Evolutionary conservation across 306 rosid genomes (phyloP).

Genomic region (Casuarina cunninghamiana): DNA sequence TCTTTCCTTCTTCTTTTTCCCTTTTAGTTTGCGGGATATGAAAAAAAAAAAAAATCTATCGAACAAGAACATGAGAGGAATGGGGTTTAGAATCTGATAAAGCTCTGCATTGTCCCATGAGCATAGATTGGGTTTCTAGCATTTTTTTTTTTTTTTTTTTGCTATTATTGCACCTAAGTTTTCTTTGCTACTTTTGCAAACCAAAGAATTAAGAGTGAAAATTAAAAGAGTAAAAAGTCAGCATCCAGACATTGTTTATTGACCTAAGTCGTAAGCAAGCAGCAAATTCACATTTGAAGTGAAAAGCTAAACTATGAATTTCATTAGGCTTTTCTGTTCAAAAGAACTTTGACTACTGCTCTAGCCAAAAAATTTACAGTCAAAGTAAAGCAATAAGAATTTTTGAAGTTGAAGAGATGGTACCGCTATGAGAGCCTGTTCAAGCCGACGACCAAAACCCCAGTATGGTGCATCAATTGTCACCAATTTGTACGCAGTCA

Average conservation of each 20-base stretch:
- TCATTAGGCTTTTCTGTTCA: not conserved
- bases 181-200: not conserved
- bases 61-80: not conserved
- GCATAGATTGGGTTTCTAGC: not conserved
- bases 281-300: not conserved
- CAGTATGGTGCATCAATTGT: slow-evolving; percentile 53
- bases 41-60: not conserved
- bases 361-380: not conserved
- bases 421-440: slow-evolving; percentile 43
- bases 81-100: not conserved
- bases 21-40: not conserved
- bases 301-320: not conserved
- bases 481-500: slow-evolving; percentile 55
- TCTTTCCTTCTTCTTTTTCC: not conserved
- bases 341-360: not conserved
- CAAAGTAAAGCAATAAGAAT: not conserved
- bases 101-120: not conserved
- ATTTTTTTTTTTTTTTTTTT: not conserved
- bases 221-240: not conserved
- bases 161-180: not conserved
- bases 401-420: not conserved
- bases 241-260: not conserved
- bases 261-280: not conserved
- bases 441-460: slow-evolving; percentile 49
- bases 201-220: not conserved